phyloP scores from a whole-genome alignment of 768 basidiomycete species.

The Podaxis sp. region DNA sequence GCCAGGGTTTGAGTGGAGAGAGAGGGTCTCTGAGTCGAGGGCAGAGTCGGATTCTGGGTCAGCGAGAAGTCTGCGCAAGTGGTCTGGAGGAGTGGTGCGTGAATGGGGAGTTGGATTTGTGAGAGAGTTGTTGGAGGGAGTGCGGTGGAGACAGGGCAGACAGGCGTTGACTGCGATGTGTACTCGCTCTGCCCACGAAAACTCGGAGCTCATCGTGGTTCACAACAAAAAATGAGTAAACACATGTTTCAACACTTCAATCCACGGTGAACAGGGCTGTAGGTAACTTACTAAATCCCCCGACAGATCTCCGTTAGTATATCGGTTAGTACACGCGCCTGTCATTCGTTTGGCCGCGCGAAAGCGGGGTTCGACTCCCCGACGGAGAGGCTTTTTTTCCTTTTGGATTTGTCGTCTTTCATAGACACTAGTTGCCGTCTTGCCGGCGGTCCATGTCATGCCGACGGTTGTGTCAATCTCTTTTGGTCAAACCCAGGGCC shows the following conservation, averaged over 20 bases:
- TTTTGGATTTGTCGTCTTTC: no score
- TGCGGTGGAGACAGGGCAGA: conserved; percentile 13
- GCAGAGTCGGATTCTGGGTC: conserved; percentile 20
- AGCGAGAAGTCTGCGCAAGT: conserved; percentile 35
- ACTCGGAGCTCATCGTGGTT: conserved; percentile 26
- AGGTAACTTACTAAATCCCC: not conserved
- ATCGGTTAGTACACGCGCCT: conserved; percentile 9
- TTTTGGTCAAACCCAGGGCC: no score
- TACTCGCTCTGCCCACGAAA: conserved; percentile 60
- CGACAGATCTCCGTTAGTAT: conserved; percentile 3
- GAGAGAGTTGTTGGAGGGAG: conserved; percentile 21
- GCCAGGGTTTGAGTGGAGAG: conserved; percentile 59
- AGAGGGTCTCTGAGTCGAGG: conserved; percentile 57
- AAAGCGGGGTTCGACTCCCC: conserved; percentile 18
- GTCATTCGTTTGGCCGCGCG: conserved; percentile 9
- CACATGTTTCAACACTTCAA: not conserved
- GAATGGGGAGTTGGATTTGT: conserved; percentile 2
- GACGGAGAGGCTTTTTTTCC: conserved; percentile 10
- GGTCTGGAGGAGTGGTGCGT: conserved; percentile 25
- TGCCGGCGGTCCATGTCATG: no score
- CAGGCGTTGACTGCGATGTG: conserved; percentile 50
- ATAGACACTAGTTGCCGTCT: no score
- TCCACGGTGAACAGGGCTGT: not conserved
- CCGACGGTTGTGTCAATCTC: no score
- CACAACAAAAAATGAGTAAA: not conserved